phyloP scores from a whole-genome alignment of 2,329 filamentous ascomycete genomes.

The Lomentospora prolificans region DNA sequence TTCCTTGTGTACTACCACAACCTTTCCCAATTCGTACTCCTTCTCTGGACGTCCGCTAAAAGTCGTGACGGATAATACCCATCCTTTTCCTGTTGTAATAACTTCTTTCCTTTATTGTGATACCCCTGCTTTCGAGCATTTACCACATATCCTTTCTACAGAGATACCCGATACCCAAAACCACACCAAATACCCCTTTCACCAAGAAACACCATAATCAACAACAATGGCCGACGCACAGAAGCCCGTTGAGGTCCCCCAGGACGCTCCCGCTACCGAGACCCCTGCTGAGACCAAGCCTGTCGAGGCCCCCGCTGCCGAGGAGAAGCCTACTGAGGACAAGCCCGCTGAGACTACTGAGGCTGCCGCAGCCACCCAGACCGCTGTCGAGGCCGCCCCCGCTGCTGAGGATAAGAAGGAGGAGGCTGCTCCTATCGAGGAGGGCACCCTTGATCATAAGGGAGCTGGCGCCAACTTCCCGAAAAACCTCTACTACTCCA shows the following conservation, averaged over 20 bases:
- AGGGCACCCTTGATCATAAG: conserved; percentile 85
- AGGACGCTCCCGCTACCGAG: conserved; percentile 33
- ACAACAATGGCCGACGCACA: conserved; percentile 62
- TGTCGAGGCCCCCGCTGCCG: conserved; percentile 20
- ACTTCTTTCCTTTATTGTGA: conserved; percentile 36
- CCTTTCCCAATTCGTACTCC: conserved; percentile 25
- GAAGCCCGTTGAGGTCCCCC: conserved; percentile 55
- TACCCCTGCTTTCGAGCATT: conserved; percentile 32
- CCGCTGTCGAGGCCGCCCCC: conserved; percentile 27
- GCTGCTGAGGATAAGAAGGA: conserved; percentile 29
- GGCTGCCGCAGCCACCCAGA: conserved; percentile 28
- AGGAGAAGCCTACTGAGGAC: conserved; percentile 34
- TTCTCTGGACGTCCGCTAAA: conserved; percentile 13
- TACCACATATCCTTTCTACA: conserved; percentile 26
- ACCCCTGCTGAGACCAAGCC: conserved; percentile 10
- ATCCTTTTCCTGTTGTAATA: conserved; percentile 25
- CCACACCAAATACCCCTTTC: conserved; percentile 9
- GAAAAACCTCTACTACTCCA: conserved; percentile 84
- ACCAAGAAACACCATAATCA: conserved; percentile 18
- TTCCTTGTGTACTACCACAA: conserved; percentile 20
- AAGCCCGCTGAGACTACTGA: conserved; percentile 30
- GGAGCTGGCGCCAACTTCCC: conserved; percentile 68
- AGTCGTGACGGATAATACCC: conserved; percentile 13
- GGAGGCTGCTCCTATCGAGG: conserved; percentile 61
- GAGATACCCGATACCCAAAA: conserved; percentile 23